Conservation (phyloP, 1,284 basidiomycete genomes). For the Pyrrhoderma noxium region DNA sequence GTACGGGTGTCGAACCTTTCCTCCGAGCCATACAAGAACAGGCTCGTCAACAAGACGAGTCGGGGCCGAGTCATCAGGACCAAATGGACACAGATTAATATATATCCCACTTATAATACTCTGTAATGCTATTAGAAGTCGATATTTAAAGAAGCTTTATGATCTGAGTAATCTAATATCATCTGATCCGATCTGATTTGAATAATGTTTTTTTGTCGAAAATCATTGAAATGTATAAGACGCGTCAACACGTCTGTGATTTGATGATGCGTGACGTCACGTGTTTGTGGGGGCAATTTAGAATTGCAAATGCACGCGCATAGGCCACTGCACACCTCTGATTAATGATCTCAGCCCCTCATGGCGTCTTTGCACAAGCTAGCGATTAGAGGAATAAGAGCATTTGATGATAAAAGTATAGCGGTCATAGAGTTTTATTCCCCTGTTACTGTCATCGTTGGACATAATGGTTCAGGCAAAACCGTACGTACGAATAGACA, state of each 20-base stretch:
- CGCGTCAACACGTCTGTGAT: too few species aligned
- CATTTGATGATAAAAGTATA: constrained; percentile 92
- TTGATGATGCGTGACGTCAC: background rate
- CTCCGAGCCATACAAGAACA: constrained; percentile 68
- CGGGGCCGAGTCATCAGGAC: constrained; percentile 8
- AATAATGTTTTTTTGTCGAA: too few species aligned
- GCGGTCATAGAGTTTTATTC: constrained; percentile 96
- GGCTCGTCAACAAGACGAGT: constrained; percentile 42
- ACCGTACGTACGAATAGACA: constrained; percentile 55
- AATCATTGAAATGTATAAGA: too few species aligned
- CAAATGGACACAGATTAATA: constrained; percentile 17
- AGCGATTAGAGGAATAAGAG: constrained; percentile 80
- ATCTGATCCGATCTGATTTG: too few species aligned
- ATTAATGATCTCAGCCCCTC: background rate
- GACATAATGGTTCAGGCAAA: constrained; percentile 98
- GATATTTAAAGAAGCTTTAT: background rate
- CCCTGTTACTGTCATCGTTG: constrained; percentile 97
- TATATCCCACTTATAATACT: background rate
- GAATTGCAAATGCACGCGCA: background rate
- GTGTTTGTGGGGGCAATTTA: background rate
- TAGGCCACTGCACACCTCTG: background rate
- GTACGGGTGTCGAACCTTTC: constrained; percentile 63
- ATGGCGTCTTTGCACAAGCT: constrained; percentile 89
- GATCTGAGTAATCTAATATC: too few species aligned
- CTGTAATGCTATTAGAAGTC: background rate